A percentile compares a stretch with the other conserved stretches of the same genome.
These are phyloP conservation scores for Drosera capensis DNA, from an alignment of 148 eudicot genomes.

Conservation along the genomic window DNA sequence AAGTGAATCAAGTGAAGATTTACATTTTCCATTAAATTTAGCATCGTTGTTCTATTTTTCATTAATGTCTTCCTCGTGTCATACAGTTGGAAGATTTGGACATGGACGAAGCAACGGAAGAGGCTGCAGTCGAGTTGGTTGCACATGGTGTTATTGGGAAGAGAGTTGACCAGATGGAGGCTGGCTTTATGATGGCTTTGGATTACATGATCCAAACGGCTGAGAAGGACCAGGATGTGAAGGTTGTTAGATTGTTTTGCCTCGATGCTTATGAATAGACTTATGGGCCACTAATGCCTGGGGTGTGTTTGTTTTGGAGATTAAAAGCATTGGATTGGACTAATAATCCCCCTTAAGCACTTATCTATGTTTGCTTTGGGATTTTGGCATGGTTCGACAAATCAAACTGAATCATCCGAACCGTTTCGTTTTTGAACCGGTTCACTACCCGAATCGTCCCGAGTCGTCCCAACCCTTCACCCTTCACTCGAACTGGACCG, in stretches of 20 bases:
- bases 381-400: too few species aligned
- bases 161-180: constrained; percentile 94
- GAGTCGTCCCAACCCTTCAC: too few species aligned
- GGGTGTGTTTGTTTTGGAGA: too few species aligned
- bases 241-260: constrained; percentile 18
- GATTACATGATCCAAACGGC: constrained; percentile 94
- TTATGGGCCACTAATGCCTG: not conserved
- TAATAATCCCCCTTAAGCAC: too few species aligned
- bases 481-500: too few species aligned
- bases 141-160: constrained; percentile 98
- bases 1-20: too few species aligned
- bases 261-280: not conserved
- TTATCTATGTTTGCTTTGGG: too few species aligned
- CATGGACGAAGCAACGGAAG: constrained; percentile 81
- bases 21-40: too few species aligned
- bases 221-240: constrained; percentile 70
- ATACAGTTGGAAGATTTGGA: constrained; percentile 88
- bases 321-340: too few species aligned
- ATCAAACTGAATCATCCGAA: too few species aligned
- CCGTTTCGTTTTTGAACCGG: too few species aligned
- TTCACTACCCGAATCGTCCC: too few species aligned
- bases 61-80: not conserved
- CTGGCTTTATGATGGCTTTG: constrained; percentile 93
- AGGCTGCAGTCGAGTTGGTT: constrained; percentile 75
- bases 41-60: not conserved